Conservation (phyloP, 352 stramenopile genomes). For the Pythium guiyangense region DNA sequence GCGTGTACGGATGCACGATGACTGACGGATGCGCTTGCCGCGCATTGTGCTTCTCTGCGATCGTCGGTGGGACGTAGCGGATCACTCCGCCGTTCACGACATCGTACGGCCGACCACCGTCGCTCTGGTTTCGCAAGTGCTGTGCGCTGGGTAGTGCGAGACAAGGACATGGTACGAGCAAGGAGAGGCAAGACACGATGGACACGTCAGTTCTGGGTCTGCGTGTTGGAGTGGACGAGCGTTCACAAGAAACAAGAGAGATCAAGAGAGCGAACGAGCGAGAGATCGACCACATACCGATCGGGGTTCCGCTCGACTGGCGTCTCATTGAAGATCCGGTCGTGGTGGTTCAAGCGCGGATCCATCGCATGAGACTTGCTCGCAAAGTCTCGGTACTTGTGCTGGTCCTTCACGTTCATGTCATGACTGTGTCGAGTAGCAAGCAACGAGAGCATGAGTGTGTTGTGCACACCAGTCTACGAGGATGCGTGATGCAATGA, state of each 20-base stretch:
- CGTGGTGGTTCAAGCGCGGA: slow-evolving; percentile 37
- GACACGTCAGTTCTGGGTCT: not conserved
- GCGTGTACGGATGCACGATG: slow-evolving; percentile 56
- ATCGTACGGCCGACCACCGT: slow-evolving; percentile 50
- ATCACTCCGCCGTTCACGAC: slow-evolving; percentile 63
- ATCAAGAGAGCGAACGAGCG: not conserved
- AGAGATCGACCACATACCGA: slow-evolving; percentile 38
- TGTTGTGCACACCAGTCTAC: too few species aligned
- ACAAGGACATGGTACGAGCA: too few species aligned
- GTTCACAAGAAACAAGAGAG: not conserved
- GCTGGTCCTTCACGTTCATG: slow-evolving; percentile 19
- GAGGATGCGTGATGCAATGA: slow-evolving; percentile 1
- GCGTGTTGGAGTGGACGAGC: not conserved
- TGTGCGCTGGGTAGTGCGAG: slow-evolving; percentile 51
- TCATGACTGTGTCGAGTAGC: slow-evolving; percentile 20
- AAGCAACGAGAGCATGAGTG: too few species aligned
- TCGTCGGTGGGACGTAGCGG: slow-evolving; percentile 51
- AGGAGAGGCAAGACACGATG: not conserved
- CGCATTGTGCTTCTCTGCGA: slow-evolving; percentile 58
- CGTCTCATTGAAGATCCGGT: slow-evolving; percentile 70
- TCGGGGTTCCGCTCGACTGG: slow-evolving; percentile 47
- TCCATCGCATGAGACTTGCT: slow-evolving; percentile 47
- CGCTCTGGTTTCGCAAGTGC: slow-evolving; percentile 69
- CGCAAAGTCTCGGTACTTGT: slow-evolving; percentile 43
- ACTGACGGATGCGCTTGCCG: slow-evolving; percentile 66